A percentile compares a stretch with the other conserved stretches of the same genome.
Evolutionary conservation across 2,329 filamentous ascomycete genomes (phyloP).

Genomic region (Sporothrix mexicana): DNA sequence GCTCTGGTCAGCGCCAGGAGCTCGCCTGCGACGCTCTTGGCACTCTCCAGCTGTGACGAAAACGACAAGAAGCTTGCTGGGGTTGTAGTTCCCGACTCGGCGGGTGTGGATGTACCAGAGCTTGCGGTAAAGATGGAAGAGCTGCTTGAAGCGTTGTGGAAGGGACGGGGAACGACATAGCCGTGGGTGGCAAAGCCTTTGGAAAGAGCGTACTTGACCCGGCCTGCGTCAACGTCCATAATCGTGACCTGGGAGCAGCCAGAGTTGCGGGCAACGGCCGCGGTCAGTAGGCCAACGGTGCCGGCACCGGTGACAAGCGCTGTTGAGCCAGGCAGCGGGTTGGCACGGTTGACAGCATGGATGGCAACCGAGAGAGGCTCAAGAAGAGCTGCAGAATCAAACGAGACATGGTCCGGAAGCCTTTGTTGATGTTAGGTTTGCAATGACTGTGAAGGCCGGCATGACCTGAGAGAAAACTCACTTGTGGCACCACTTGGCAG

Average conservation of each 20-base stretch:
- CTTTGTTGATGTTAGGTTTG: constrained; percentile 43
- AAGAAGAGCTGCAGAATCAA: constrained; percentile 64
- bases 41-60: constrained; percentile 57
- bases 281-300: constrained; percentile 66
- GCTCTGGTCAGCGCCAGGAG: constrained; percentile 52
- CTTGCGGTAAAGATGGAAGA: constrained; percentile 52
- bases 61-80: constrained; percentile 54
- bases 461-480: constrained; percentile 44
- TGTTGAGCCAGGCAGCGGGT: constrained; percentile 58
- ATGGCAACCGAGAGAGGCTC: constrained; percentile 68
- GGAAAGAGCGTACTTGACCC: constrained; percentile 64
- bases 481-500: constrained; percentile 67
- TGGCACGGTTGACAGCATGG: constrained; percentile 64
- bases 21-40: constrained; percentile 57
- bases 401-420: constrained; percentile 64
- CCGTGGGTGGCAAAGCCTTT: constrained; percentile 66
- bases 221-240: constrained; percentile 64
- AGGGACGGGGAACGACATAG: constrained; percentile 56
- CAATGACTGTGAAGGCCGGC: too few relatives aligned
- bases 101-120: constrained; percentile 58
- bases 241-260: constrained; percentile 66
- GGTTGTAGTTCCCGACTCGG: constrained; percentile 50
- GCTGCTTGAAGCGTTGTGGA: constrained; percentile 52
- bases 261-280: constrained; percentile 65
- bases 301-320: constrained; percentile 70